These are phyloP conservation scores for Candida buenavistaensis DNA, from an alignment of 1,139 yeast genomes.

Conservation along the genomic window DNA sequence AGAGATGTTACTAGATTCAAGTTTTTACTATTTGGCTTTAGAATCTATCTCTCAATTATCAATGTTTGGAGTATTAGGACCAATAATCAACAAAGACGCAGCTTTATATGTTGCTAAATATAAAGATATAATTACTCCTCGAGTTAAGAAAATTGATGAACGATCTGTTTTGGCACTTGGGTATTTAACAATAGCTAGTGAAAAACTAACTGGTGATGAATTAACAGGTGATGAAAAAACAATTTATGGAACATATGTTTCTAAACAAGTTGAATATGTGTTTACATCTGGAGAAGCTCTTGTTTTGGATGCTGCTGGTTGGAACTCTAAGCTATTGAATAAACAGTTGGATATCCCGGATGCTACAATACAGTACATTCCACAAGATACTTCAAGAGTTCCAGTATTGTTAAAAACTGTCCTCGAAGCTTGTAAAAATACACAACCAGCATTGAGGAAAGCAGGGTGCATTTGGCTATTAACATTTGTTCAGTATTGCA, in stretches of 20 bases:
- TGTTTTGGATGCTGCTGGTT: slow-evolving; percentile 70
- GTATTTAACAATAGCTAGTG: slow-evolving; percentile 42
- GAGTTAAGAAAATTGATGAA: slow-evolving; percentile 62
- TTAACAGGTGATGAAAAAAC: slow-evolving; percentile 20
- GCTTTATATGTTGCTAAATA: slow-evolving; percentile 21
- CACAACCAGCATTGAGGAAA: slow-evolving; percentile 73
- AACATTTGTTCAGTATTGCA: slow-evolving; percentile 75
- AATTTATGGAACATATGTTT: slow-evolving; percentile 57
- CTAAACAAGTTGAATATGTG: slow-evolving; percentile 71
- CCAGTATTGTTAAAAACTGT: slow-evolving; percentile 44
- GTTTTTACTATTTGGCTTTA: slow-evolving; percentile 31
- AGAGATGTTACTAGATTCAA: slow-evolving; percentile 20
- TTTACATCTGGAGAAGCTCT: slow-evolving; percentile 88
- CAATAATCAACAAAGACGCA: slow-evolving; percentile 17
- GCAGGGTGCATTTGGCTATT: slow-evolving; percentile 87
- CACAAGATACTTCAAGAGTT: slow-evolving; percentile 24
- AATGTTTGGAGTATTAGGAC: slow-evolving; percentile 58
- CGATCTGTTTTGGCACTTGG: slow-evolving; percentile 58
- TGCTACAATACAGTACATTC: slow-evolving; percentile 19
- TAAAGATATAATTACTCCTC: slow-evolving; percentile 28
- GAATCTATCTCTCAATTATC: slow-evolving; percentile 57
- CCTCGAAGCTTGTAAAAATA: slow-evolving; percentile 53
- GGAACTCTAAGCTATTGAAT: slow-evolving; percentile 62
- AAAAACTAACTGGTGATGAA: slow-evolving; percentile 1
- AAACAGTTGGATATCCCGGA: slow-evolving; percentile 54